Percentiles rank a stretch among this genome's conserved stretches.
Evolutionary conservation across 202 grass and related monocot genomes (phyloP).

Genomic region (Zizania palustris): DNA sequence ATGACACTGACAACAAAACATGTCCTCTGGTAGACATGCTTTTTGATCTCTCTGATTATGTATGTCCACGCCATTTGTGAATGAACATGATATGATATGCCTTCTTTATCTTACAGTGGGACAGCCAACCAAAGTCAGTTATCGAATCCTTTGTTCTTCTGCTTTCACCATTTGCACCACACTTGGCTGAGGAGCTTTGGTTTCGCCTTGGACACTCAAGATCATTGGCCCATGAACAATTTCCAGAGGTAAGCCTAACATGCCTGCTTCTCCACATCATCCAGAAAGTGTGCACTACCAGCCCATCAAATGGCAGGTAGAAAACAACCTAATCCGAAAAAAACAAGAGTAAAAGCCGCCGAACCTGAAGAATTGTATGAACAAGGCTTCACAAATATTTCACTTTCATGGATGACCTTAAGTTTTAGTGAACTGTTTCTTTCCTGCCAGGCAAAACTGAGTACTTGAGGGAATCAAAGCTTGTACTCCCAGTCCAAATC

Average conservation of each 20-base stretch:
- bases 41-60: conserved; percentile 17
- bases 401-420: background rate
- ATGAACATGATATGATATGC: conserved; percentile 32
- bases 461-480: conserved; percentile 78
- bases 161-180: conserved; percentile 89
- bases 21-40: conserved; percentile 4
- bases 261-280: background rate
- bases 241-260: conserved; percentile 72
- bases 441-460: conserved; percentile 65
- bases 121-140: conserved; percentile 68
- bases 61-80: background rate
- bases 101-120: conserved; percentile 64
- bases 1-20: background rate
- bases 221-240: conserved; percentile 75
- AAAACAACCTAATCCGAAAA: background rate
- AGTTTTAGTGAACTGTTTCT: conserved; percentile 25
- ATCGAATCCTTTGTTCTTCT: conserved; percentile 75
- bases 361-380: conserved; percentile 3
- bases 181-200: conserved; percentile 95
- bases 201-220: conserved; percentile 75
- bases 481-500: conserved; percentile 88
- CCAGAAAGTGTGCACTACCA: conserved; percentile 9
- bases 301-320: background rate
- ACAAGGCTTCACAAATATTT: background rate
- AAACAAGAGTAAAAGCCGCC: conserved; percentile 8